Base-by-base conservation (phyloP, 192 early-diverging fungal species). In the Coemansia sp. region DNA sequence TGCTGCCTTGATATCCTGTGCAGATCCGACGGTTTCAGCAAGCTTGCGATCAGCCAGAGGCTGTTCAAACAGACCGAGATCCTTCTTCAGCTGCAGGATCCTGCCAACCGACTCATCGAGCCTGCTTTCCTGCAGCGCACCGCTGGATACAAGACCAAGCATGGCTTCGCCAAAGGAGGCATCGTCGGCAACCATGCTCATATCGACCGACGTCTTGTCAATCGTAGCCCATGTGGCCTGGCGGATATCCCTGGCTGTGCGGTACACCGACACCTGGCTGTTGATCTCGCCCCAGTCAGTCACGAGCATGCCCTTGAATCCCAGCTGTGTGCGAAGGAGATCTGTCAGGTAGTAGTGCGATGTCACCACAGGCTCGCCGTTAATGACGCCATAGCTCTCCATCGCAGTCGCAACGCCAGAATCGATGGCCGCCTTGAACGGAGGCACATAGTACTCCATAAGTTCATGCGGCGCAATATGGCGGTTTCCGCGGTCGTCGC, bases 81-180 rank as follows among this genome's bases (percentile, higher is more conserved):
- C 87, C 65, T 88, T 88, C 64, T 88, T 88, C 22, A 86, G 68
- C 66, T 88, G 87, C 48, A 88, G 61, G 2, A 88, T 55, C 44
- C 82, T 77, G 2, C 68, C 84, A 10, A 74, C 85, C 6, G 84
- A 84, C 27, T 82, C 78, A 13, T 85, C 78, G 8, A 86, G 50
- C 5, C 85, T 61, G 2, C 38, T 9, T n/a, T 70, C 74, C 0
- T 73, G 23, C 7, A 88, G 41, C 9, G 20, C n/a, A 6, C 73
- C 75, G 31, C 54, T 61, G 1, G 65, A 36, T 0, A 88, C 84
- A 0, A 88, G 70, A 0, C 57, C 55, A 29, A 67, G 23, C 6
- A 74, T 57, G 22, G 70, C 50, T 11, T 67, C 59, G 27, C 82
- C 57, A 50, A 88, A 88, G 15, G 68, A 84, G n/a, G 59, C 56